Percentiles rank a stretch among this genome's conserved stretches.
Evolutionary conservation across 2,329 filamentous ascomycete genomes (phyloP).

Genomic region (Endoconidiophora polonica): DNA sequence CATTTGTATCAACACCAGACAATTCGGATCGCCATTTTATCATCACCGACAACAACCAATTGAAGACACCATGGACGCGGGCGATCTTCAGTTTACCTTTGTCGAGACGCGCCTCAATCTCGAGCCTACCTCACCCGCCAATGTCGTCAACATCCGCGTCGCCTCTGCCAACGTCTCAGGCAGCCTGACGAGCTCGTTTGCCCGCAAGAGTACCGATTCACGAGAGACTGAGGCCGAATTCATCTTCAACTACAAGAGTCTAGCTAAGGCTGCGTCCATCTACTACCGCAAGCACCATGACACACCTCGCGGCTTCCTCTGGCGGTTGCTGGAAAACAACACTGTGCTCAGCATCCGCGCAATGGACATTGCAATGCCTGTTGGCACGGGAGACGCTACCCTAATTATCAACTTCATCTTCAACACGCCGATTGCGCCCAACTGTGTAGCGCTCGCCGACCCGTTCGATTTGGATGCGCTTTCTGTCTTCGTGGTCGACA

Average conservation of each 20-base stretch:
- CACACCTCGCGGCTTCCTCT: slow-evolving; percentile 73
- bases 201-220: slow-evolving; percentile 1
- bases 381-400: slow-evolving; percentile 47
- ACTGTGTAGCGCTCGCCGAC: slow-evolving; percentile 72
- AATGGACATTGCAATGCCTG: slow-evolving; percentile 49
- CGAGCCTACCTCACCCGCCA: slow-evolving; percentile 52
- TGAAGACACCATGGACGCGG: slow-evolving; percentile 51
- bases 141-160: slow-evolving; percentile 54
- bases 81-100: slow-evolving; percentile 51
- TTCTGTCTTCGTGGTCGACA: slow-evolving; percentile 64
- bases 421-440: slow-evolving; percentile 51
- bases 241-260: slow-evolving; percentile 51
- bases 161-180: slow-evolving; percentile 32
- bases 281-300: slow-evolving; percentile 65
- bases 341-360: slow-evolving; percentile 68
- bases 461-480: slow-evolving; percentile 60
- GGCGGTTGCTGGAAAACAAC: slow-evolving; percentile 71
- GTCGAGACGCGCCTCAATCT: slow-evolving; percentile 78
- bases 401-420: slow-evolving; percentile 68
- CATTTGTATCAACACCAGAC: too few species aligned
- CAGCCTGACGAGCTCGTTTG: slow-evolving; percentile 18
- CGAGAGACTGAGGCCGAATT: slow-evolving; percentile 48
- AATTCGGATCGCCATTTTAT: not conserved
- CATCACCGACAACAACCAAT: not conserved
- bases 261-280: slow-evolving; percentile 65